Base-by-base conservation (phyloP, 2,329 filamentous ascomycete genomes). In the Hortaea werneckii region DNA sequence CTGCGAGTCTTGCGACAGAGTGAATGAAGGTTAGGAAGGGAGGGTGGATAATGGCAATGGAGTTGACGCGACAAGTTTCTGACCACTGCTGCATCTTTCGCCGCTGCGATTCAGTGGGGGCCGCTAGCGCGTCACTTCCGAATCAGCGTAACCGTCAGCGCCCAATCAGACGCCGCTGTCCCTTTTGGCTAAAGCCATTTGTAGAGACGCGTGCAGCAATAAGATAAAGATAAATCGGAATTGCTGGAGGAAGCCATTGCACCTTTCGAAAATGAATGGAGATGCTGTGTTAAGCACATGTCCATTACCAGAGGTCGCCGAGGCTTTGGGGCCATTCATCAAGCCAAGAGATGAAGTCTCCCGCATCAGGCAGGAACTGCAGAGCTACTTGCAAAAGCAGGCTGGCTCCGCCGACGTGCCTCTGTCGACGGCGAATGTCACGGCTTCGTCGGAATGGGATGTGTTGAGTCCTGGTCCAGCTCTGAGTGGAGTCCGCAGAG, bases 271-370 rank as follows among this genome's bases (percentile, higher is more conserved):
- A 20, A 20, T 20, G 20, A 20, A 20, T 20, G 20, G 20, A 20
- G 20, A 20, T 20, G 20, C 20, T 20, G 20, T 20, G 20, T 20
- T 20, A 20, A 20, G 20, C 20, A 20, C 20, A 20, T 59, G 55
- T 41, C 58, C 57, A 1, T 48, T 63, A n/a, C 58, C 60, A 28
- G 50, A 52, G 26, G 58, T 62, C 30, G 54, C 52, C n/a, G 49
- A 56, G 43, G 49, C 56, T 9, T 50, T 64, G 5, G 38, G 45
- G 11, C 58, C 60, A 8, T 64, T 53, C 47, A 62, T 62, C 50
- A 58, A 54, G 35, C 49, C 58, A 12, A 46, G 61, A 29, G 46
- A 56, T 30, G 57, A 61, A 48, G 58, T 54, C 12, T 39, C 49
- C 20, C 41, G 46, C 5, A 60, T 62, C 43, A 49, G 61, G 35